phyloP scores from a whole-genome alignment of 2,329 filamentous ascomycete species.

The Fusarium sp. region DNA sequence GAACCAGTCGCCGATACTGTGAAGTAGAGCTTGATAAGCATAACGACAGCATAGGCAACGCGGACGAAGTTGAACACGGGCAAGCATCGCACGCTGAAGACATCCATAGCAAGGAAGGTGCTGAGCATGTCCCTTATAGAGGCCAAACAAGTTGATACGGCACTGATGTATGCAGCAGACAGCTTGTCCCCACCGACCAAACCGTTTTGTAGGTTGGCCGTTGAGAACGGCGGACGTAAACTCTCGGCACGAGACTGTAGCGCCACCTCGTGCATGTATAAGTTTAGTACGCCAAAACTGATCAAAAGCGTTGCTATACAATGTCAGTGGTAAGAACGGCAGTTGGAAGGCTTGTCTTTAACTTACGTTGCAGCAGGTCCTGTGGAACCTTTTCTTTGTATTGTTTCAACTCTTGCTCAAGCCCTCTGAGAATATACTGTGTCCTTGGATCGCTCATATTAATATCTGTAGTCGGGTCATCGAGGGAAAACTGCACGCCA shows the following conservation, averaged over 20 bases:
- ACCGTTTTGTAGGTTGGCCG: slow-evolving; percentile 57
- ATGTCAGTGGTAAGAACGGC: slow-evolving; percentile 22
- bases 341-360: not conserved
- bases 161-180: slow-evolving; percentile 68
- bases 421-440: slow-evolving; percentile 71
- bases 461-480: slow-evolving; percentile 67
- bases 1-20: slow-evolving; percentile 71
- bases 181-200: slow-evolving; percentile 55
- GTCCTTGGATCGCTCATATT: slow-evolving; percentile 71
- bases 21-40: slow-evolving; percentile 79
- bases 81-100: slow-evolving; percentile 68
- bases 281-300: slow-evolving; percentile 71
- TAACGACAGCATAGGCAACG: slow-evolving; percentile 76
- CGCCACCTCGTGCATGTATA: slow-evolving; percentile 82
- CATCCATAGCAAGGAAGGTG: slow-evolving; percentile 70
- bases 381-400: slow-evolving; percentile 66
- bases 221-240: slow-evolving; percentile 59
- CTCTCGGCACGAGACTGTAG: slow-evolving; percentile 74
- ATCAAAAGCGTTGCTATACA: slow-evolving; percentile 68
- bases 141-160: slow-evolving; percentile 73
- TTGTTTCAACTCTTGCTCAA: slow-evolving; percentile 72
- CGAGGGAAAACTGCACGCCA: slow-evolving; percentile 72
- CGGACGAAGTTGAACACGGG: slow-evolving; percentile 79
- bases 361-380: slow-evolving; percentile 67
- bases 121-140: slow-evolving; percentile 75